These are phyloP conservation scores for Orychophragmus violaceus DNA, from an alignment of 345 rosid genomes.

Conservation along the genomic window DNA sequence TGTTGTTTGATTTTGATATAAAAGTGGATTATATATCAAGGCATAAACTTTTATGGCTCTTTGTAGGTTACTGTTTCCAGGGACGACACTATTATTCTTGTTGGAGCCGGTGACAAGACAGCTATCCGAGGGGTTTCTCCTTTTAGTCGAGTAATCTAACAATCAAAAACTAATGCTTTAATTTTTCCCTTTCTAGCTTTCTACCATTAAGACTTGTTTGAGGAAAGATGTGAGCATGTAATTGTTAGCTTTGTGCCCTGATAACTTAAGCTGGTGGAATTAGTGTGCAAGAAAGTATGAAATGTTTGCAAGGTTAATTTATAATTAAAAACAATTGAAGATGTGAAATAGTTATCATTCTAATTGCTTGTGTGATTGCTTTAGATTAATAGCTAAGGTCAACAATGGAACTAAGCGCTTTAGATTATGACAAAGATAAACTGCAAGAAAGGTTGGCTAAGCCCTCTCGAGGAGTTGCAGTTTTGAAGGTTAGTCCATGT, in stretches of 20 bases:
- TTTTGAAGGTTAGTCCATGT: slow-evolving; percentile 45
- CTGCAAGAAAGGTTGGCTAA: slow-evolving; percentile 89
- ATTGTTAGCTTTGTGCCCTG: not conserved
- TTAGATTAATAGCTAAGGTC: not conserved
- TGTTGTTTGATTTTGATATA: no score
- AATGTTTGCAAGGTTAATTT: no score
- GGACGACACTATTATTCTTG: slow-evolving; percentile 85
- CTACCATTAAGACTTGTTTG: no score
- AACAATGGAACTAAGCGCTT: slow-evolving; percentile 48
- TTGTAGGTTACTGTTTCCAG: slow-evolving; percentile 63
- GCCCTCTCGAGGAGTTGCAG: slow-evolving; percentile 97
- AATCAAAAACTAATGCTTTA: no score
- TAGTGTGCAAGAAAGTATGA: not conserved
- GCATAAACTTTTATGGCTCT: no score
- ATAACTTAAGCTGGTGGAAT: not conserved
- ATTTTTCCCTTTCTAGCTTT: no score
- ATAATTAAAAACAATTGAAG: not conserved
- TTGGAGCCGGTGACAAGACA: slow-evolving; percentile 91
- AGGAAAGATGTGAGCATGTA: slow-evolving; percentile 85
- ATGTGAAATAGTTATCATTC: not conserved
- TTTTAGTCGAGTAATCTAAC: no score
- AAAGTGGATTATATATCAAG: no score
- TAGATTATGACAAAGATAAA: slow-evolving; percentile 90
- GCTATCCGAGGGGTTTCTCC: no score
- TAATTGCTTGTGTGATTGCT: not conserved